Base-by-base conservation (phyloP, 352 stramenopile genomes). In the Pythium aphanidermatum region DNA sequence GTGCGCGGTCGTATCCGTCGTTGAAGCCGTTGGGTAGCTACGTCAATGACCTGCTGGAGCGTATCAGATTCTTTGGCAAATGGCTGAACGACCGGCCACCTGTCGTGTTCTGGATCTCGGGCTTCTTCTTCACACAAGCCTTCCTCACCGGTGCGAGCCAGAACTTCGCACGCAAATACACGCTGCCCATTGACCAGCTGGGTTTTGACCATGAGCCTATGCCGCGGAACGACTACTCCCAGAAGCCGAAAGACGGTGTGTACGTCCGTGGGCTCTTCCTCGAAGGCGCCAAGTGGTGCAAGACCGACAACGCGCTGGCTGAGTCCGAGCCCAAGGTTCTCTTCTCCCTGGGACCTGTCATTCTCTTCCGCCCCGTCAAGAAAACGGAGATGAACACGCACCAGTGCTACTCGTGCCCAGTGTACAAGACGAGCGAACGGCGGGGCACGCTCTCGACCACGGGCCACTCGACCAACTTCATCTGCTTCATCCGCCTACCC, bases 51-150 rank as follows among this genome's bases (percentile, higher is more conserved):
- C 57, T 98, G 23, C 59, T 97, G 33, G 83, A 94, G 45, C 82
- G 93, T 13, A 85, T 98, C 36, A 41, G 65, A 5, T 97, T 98
- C 46, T 95, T 97, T 40, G 70, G 68, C 51, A 77, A 81, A 36
- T 98, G 93, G 93, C 59, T 97, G 7, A 58, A 96, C 23, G 70
- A 91, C 41, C 88, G 84, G 16, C 71, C 88, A 11, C 92, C 91
- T 4, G 62, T 74, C 8, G 77, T 96, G 7, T 98, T 94, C 61
- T 98, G 92, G 93, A 80, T 98, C 45, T 95, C 77, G 16, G 90
- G 92, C 1, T 98, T 98, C 60, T 98, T 97, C 66, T 98, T 98
- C 68, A 95, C 93, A 3, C 86, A 98, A 66, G 91, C 92, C 12
- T 98, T 98, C 62, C 65, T 98, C 34, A 98, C 93, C 0, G 92